phyloP scores from a whole-genome alignment of 257 asterid species.

The Fraxinus cuspidata region DNA sequence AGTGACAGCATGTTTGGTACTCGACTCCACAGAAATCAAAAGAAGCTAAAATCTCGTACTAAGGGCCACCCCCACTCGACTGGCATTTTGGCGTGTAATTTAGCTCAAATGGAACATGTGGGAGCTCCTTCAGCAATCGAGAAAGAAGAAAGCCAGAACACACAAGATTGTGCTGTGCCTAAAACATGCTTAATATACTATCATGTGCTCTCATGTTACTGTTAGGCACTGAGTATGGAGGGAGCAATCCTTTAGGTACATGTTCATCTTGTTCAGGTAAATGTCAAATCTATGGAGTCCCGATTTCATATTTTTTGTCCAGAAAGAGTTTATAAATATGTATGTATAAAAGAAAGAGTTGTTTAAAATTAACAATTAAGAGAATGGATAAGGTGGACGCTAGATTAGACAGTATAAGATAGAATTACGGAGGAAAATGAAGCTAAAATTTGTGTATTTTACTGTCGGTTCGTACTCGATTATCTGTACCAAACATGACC shows the following conservation, averaged over 20 bases:
- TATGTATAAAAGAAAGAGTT: background rate
- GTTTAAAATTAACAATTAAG: background rate
- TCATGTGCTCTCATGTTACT: constrained; percentile 63
- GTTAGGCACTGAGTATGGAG: constrained; percentile 69
- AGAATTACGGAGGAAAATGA: no score
- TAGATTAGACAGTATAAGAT: background rate
- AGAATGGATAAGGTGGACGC: background rate
- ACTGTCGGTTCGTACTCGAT: no score
- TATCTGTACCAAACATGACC: background rate
- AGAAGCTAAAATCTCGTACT: background rate
- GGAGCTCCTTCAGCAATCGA: constrained; percentile 26
- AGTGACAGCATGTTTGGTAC: background rate
- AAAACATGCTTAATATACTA: constrained; percentile 42
- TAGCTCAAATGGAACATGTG: background rate
- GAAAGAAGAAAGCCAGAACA: constrained; percentile 34
- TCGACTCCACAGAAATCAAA: background rate
- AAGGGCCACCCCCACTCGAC: background rate
- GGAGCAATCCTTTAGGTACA: constrained; percentile 66
- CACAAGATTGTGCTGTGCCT: constrained; percentile 41
- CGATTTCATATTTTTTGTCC: constrained; percentile 24
- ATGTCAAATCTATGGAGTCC: constrained; percentile 53
- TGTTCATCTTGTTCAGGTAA: constrained; percentile 59
- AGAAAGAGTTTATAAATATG: background rate
- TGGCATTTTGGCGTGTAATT: background rate
- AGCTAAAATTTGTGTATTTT: background rate